Evolutionary conservation across 441 rosid species (phyloP), one percentile per base, ranked within the genome.

Genomic region (Euphorbia corollata): DNA sequence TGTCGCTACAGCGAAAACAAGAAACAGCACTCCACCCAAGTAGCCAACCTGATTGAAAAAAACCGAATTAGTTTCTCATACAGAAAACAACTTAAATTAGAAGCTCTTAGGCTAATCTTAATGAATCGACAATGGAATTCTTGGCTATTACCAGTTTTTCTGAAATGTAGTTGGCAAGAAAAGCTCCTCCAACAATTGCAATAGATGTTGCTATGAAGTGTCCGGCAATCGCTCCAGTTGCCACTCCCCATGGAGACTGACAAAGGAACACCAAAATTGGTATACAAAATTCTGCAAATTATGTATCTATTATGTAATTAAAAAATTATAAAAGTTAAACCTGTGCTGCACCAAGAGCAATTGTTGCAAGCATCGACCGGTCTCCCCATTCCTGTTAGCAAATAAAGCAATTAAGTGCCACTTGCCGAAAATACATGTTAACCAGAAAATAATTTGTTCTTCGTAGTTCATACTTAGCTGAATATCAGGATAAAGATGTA

Each of bases 361-460:
- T 89, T 59, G 99, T 94, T 45, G 97, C 99, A 61, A 94, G 96
- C 99, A 94, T 94, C 48, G 97, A 91, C 60, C 99, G 99, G 71
- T 94, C 99, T 73, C 99, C 99, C 97, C 99, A 94, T 94, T 94
- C 99, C 99, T 90, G 69, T 55, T 58, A 74, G 59, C 61, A 69
- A 72, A 68, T 27, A 73, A 32, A 51, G 11, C 20, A 58, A 36
- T 47, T 48, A n/a, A 58, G 56, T 30, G 32, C 32, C 32, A 27
- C 32, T n/a, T 19, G 65, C 20, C 45, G 63, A 61, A 69, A 43
- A 50, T 61, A 63, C 70, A 1, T 18, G 9, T 51, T 11, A 23
- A 34, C 20, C 15, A 63, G 47, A 20, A 57, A 57, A n/a, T 5
- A 43, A 55, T 41, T 39, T 10, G 48, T 23, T 50, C 39, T 38